Base-by-base conservation (phyloP, 805 yeast genomes). In the Wickerhamomyces kurtzmanii region DNA sequence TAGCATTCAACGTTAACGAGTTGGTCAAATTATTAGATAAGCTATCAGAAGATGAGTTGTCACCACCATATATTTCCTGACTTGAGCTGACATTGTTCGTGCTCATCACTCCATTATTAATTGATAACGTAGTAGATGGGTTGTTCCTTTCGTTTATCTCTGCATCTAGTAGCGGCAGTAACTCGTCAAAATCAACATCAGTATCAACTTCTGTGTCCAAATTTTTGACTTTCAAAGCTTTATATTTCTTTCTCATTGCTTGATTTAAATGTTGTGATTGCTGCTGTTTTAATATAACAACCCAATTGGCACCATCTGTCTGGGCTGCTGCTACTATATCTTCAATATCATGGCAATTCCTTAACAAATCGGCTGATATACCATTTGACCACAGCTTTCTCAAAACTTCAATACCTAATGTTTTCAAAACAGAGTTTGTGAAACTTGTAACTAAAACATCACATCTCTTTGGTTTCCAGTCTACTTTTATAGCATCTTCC, bases 361-460 rank as follows among this genome's bases (percentile, higher is more conserved):
- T 54, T n/a, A 67, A 43, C 19, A 75, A 42, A 51, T 91, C 99
- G 4, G 94, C 82, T 30, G 79, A 67, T 23, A 91, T 75, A n/a
- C 72, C 76, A n/a, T 59, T 54, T 6, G 66, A 59, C 97, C 99
- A 87, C 16, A 91, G 48, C 21, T 58, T 56, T 23, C 65, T 69
- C 30, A 85, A 43, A 6, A 84, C 55, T 24, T 72, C 79, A 18
- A 75, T 68, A 1, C 87, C 89, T 27, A 69, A 57, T 1, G 75
- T 71, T 14, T 64, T 63, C 34, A 84, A 51, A 12, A 68, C 55
- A 1, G 70, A 53, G 19, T 67, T 68, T 13, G 78, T 70, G 34
- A 79, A 67, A 38, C 89, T 68, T 0, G 91, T 68, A 6, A 91
- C 72, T 17, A 91, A 51, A 1, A 87, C 93, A 43, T 85, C 89